Percentiles rank a stretch among this genome's conserved stretches.
phyloP scores from a whole-genome alignment of 2,329 filamentous ascomycete genomes.

The Pyrenophora graminea region DNA sequence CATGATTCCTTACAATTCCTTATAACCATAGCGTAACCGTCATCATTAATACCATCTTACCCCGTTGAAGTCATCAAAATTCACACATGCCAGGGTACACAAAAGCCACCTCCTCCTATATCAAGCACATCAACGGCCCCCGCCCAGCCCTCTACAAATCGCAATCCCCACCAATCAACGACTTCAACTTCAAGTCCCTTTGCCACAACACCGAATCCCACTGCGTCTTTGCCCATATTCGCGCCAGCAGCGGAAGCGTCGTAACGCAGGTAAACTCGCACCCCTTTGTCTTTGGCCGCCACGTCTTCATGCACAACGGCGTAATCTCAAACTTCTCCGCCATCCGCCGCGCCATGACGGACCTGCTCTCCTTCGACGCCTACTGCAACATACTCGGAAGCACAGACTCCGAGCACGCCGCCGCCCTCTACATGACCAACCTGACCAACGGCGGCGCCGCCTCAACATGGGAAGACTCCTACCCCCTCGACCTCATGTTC shows the following conservation, averaged over 20 bases:
- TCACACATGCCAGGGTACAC: constrained; percentile 50
- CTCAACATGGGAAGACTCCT: constrained; percentile 50
- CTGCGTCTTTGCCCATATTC: constrained; percentile 59
- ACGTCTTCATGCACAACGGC: constrained; percentile 62
- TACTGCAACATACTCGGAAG: constrained; percentile 56
- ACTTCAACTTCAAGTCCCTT: constrained; percentile 59
- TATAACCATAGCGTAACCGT: too few species aligned
- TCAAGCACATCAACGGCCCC: constrained; percentile 43
- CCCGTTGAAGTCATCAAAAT: background rate
- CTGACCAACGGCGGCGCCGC: constrained; percentile 48
- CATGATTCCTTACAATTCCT: background rate
- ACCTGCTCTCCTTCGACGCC: constrained; percentile 52
- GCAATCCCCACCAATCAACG: constrained; percentile 57
- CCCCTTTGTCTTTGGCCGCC: constrained; percentile 60
- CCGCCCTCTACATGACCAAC: constrained; percentile 56
- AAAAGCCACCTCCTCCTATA: constrained; percentile 48
- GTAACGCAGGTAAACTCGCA: constrained; percentile 59
- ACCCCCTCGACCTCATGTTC: constrained; percentile 50
- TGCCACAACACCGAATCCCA: constrained; percentile 57
- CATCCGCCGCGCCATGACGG: constrained; percentile 54
- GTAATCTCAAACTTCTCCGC: constrained; percentile 53
- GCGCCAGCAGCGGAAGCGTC: constrained; percentile 54
- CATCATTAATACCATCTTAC: background rate
- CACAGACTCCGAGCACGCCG: constrained; percentile 59
- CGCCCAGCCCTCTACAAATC: constrained; percentile 59